A percentile compares a stretch with the other conserved stretches of the same genome.
Conservation (phyloP, 441 rosid genomes). For the Geranium incanum region DNA sequence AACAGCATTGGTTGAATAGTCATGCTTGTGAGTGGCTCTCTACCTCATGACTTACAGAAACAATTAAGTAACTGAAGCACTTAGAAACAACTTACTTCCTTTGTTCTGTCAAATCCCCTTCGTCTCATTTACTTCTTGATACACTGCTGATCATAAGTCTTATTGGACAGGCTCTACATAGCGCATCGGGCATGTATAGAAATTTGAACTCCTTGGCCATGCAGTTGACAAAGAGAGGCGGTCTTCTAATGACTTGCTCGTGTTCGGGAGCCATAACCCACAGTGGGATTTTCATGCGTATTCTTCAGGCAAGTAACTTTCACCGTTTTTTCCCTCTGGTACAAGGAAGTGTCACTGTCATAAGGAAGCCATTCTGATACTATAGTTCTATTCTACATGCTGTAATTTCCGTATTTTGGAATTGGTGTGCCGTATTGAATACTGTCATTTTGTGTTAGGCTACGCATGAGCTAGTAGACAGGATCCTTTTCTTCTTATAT, state of each 20-base stretch:
- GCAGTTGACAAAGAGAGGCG: slow-evolving; percentile 67
- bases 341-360: no score
- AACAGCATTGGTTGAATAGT: no score
- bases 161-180: slow-evolving; percentile 48
- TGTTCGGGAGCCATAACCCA: slow-evolving; percentile 94
- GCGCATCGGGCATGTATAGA: slow-evolving; percentile 73
- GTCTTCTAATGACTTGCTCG: slow-evolving; percentile 89
- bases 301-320: slow-evolving; percentile 47
- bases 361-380: no score
- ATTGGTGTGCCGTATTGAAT: not conserved
- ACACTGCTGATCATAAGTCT: not conserved
- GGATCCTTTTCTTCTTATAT: not conserved
- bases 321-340: not conserved
- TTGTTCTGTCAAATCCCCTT: not conserved
- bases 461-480: not conserved
- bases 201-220: slow-evolving; percentile 70
- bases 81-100: not conserved
- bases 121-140: not conserved
- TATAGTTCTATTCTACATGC: not conserved
- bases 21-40: no score
- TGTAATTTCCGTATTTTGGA: not conserved
- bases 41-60: no score
- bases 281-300: slow-evolving; percentile 62
- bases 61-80: no score
- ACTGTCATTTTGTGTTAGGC: no score